Base-by-base conservation (phyloP, 2,329 filamentous ascomycete species). In the Fusarium concolor region DNA sequence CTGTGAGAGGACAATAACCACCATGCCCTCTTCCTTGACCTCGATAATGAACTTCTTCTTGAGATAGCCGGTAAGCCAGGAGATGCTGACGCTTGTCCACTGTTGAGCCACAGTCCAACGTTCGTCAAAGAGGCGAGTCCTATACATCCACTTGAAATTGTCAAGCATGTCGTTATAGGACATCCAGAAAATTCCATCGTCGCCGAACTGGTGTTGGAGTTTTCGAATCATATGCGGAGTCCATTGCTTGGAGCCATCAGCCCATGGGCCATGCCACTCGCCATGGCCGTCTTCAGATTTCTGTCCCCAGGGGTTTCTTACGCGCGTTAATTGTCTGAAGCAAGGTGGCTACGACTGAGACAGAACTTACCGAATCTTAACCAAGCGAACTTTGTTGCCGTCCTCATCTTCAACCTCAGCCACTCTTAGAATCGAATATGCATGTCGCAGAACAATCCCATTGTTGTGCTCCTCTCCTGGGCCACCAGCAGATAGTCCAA, bases 261-360 rank as follows among this genome's bases (percentile, higher is more conserved):
- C 88, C 90, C 91, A 93, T 6, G 89, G 84, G 15, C 91, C 91
- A 54, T 86, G 89, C 90, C 90, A 92, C 77, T 92, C 90, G 47
- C 80, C 80, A 3, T 77, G 51, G 10, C 79, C 80, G 20, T 66
- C 70, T n/a, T 71, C 67, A 11, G 70, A 62, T 29, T 85, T 85
- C 62, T 86, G 81, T 14, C 91, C 91, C 91, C 90, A 93, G 0
- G 91, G 91, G 70, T 93, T 93, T 42, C 90, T 88, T 77, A 6
- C 6, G 37, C 12, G 14, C 24, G 49, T 72, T 3, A 71, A 49
- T 26, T 38, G 22, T 29, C 8, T 29, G 35, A 5, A 4, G 6
- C 20, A 22, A 6, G 22, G 15, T 28, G 15, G 41, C 11, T 12
- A 22, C 10, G 20, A 18, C 31, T 20, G 12, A 10, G 14, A 24